phyloP scores from a whole-genome alignment of 2,329 filamentous ascomycete species.

The Aspergillus costaricaensis region DNA sequence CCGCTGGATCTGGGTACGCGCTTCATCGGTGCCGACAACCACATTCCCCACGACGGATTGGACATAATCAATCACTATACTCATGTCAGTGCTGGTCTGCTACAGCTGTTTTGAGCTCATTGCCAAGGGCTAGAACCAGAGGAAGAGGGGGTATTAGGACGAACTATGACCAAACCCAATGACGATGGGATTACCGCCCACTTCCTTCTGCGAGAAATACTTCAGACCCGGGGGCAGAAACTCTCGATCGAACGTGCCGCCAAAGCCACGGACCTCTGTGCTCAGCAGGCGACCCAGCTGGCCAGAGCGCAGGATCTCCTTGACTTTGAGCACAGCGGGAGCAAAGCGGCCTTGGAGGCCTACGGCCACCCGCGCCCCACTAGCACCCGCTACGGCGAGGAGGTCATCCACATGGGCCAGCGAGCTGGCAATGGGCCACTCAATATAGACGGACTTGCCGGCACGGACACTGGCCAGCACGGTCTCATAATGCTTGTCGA shows the following conservation, averaged over 20 bases:
- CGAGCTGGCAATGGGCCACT: constrained; percentile 60
- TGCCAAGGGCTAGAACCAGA: neutral
- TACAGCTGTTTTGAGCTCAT: no score
- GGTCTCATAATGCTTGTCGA: constrained; percentile 54
- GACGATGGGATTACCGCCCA: constrained; percentile 14
- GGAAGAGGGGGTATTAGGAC: neutral
- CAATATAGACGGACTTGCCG: constrained; percentile 57
- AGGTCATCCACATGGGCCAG: constrained; percentile 47
- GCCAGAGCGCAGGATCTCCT: constrained; percentile 48
- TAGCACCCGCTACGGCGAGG: constrained; percentile 34
- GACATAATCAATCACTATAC: neutral
- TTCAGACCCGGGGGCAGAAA: constrained; percentile 6
- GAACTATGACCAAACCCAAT: constrained; percentile 14
- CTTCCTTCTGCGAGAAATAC: constrained; percentile 16
- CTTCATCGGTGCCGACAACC: neutral
- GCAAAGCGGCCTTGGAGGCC: constrained; percentile 55
- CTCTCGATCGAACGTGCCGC: constrained; percentile 9
- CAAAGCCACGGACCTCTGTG: constrained; percentile 44
- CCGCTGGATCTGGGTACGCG: neutral
- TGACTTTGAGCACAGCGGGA: constrained; percentile 49
- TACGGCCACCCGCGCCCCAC: constrained; percentile 47
- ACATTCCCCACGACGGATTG: constrained; percentile 3
- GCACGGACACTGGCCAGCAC: constrained; percentile 52
- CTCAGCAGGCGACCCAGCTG: constrained; percentile 56
- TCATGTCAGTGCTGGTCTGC: neutral